Conservation (phyloP, 2,329 filamentous ascomycete species). For the Catunica adiposa region DNA sequence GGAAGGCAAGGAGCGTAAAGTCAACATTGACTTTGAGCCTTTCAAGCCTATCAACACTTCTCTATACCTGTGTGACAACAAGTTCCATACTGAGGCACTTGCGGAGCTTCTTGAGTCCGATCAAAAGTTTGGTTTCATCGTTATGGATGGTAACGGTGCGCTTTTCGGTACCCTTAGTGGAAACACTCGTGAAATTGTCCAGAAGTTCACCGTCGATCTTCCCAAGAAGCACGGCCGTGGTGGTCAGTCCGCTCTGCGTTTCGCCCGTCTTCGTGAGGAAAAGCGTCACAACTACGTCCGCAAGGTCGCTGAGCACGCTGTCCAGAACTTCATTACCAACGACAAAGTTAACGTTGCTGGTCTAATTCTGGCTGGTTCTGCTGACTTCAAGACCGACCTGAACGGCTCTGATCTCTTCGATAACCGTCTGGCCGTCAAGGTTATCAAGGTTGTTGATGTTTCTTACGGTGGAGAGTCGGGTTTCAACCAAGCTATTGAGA, state of each 20-base stretch:
- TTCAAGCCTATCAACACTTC: conserved; percentile 99
- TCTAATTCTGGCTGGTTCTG: conserved; percentile 86
- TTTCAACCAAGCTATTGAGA: conserved; percentile 97
- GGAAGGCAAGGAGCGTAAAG: conserved; percentile 97
- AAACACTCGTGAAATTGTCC: conserved; percentile 89
- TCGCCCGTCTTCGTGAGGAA: conserved; percentile 96
- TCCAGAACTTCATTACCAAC: conserved; percentile 96
- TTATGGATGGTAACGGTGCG: conserved; percentile 98
- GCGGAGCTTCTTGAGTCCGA: conserved; percentile 96
- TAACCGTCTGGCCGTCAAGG: conserved; percentile 74
- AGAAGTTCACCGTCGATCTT: conserved; percentile 97
- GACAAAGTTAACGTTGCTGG: conserved; percentile 98
- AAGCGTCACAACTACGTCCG: conserved; percentile 99
- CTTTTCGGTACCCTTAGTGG: conserved; percentile 93
- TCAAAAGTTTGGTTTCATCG: conserved; percentile 98
- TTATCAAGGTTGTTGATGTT: conserved; percentile 98
- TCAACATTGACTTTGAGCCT: conserved; percentile 99
- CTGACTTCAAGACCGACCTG: conserved; percentile 98
- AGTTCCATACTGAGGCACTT: conserved; percentile 95
- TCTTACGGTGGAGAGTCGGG: conserved; percentile 98
- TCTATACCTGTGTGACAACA: conserved; percentile 98
- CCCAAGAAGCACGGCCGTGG: conserved; percentile 99
- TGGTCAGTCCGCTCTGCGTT: conserved; percentile 98
- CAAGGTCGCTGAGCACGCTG: conserved; percentile 92
- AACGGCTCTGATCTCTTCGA: conserved; percentile 98